phyloP scores from a whole-genome alignment of 345 rosid species.

The Salix viminalis region DNA sequence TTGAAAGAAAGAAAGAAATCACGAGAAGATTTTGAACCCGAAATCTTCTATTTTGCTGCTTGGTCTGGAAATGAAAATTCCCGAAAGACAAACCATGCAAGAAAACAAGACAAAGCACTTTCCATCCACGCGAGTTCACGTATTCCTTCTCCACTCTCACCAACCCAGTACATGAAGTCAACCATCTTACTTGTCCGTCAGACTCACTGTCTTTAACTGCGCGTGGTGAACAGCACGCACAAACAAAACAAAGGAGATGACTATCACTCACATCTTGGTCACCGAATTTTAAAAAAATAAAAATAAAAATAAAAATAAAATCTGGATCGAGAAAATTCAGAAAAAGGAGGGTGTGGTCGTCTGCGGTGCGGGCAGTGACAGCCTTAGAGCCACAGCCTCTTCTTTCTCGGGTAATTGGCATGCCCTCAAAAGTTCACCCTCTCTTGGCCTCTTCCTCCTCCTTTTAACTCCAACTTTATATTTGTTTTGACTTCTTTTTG shows the following conservation, averaged over 20 bases:
- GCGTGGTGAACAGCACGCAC: background rate
- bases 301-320: background rate
- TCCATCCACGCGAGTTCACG: background rate
- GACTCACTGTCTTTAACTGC: background rate
- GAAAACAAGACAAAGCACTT: background rate
- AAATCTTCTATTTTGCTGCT: background rate
- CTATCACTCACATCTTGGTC: background rate
- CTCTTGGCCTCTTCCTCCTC: background rate
- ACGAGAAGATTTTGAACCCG: background rate
- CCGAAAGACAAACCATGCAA: background rate
- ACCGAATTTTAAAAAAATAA: background rate
- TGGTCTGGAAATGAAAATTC: background rate
- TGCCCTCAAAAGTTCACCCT: background rate
- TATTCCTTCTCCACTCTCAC: background rate
- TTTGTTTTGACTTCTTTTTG: background rate
- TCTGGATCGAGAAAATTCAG: no score
- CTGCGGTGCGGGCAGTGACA: background rate
- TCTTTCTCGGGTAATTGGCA: background rate
- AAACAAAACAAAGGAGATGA: background rate
- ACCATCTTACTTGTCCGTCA: background rate
- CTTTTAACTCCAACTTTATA: background rate
- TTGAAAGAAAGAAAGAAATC: background rate
- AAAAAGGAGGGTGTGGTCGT: background rate
- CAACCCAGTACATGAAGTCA: background rate
- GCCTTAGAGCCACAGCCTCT: background rate